phyloP scores from a whole-genome alignment of 495 filamentous ascomycete species.

The Xanthoparmelia taractica region DNA sequence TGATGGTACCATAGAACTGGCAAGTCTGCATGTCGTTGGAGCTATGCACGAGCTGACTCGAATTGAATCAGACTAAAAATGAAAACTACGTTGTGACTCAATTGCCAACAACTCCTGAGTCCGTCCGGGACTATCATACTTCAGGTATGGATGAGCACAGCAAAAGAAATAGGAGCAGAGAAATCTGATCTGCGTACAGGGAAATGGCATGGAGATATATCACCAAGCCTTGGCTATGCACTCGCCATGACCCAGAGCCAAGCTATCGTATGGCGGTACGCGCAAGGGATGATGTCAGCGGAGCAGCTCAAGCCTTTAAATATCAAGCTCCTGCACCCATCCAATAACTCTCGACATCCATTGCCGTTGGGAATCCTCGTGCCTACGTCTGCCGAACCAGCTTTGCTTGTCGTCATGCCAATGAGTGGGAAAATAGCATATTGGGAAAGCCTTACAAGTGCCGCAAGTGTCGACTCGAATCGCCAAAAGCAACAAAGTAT shows the following conservation, averaged over 20 bases:
- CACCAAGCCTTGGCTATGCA: slow-evolving; percentile 61
- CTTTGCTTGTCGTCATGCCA: slow-evolving; percentile 76
- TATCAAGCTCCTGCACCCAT: slow-evolving; percentile 68
- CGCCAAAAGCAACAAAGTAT: slow-evolving; percentile 70
- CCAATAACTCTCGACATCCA: slow-evolving; percentile 52
- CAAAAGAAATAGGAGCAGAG: background rate
- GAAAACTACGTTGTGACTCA: slow-evolving; percentile 79
- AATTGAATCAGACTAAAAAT: slow-evolving; percentile 61
- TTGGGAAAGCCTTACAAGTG: slow-evolving; percentile 88
- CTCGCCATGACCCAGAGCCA: slow-evolving; percentile 69
- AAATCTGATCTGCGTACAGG: slow-evolving; percentile 29
- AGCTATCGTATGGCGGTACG: slow-evolving; percentile 87
- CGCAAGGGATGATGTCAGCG: slow-evolving; percentile 50
- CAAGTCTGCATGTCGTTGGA: slow-evolving; percentile 34
- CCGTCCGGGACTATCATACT: slow-evolving; percentile 49
- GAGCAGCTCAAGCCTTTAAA: slow-evolving; percentile 52
- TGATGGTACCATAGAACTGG: slow-evolving; percentile 57
- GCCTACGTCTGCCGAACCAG: slow-evolving; percentile 67
- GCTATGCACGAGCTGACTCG: slow-evolving; percentile 10
- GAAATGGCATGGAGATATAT: slow-evolving; percentile 48
- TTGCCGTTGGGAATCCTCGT: slow-evolving; percentile 77
- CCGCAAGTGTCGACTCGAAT: slow-evolving; percentile 64
- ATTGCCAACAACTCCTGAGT: slow-evolving; percentile 70
- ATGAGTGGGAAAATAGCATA: slow-evolving; percentile 77
- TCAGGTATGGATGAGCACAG: slow-evolving; percentile 43